A percentile compares a stretch with the other conserved stretches of the same genome.
Conservation (phyloP, 345 rosid species). For the Camelina hispida region DNA sequence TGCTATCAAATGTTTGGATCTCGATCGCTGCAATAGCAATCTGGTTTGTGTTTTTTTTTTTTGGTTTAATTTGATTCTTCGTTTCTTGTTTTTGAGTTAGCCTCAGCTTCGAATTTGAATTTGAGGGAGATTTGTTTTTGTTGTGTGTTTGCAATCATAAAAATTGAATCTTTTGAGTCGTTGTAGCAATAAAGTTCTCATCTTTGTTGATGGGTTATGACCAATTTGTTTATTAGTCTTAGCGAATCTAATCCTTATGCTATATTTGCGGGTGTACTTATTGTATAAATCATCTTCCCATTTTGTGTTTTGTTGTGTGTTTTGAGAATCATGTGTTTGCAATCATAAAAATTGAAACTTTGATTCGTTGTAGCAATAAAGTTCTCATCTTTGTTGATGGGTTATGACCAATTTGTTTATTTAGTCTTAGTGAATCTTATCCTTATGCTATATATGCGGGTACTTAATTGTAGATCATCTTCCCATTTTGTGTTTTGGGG, state of each 20-base stretch:
- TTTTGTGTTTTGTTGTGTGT: background rate
- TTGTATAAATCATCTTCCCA: too few relatives aligned
- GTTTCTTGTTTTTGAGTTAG: slow-evolving; percentile 1
- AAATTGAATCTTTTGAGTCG: background rate
- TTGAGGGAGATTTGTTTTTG: background rate
- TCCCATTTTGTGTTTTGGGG: slow-evolving; percentile 11
- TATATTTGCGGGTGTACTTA: too few relatives aligned
- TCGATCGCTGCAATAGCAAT: slow-evolving; percentile 95
- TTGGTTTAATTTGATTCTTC: background rate
- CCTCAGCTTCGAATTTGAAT: background rate
- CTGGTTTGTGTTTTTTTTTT: slow-evolving; percentile 55
- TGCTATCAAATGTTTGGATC: slow-evolving; percentile 97
- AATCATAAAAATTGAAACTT: background rate
- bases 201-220: too few relatives aligned
- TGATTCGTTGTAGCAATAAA: background rate
- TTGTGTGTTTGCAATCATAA: background rate
- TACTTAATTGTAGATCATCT: background rate
- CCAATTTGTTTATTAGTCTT: too few relatives aligned
- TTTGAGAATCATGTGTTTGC: background rate
- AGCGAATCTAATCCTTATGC: too few relatives aligned
- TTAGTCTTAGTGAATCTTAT: too few relatives aligned
- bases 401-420: background rate
- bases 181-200: background rate
- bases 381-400: background rate
- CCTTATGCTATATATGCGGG: too few relatives aligned